These are phyloP conservation scores for Colletotrichum orchidophilum DNA, from an alignment of 2,329 filamentous ascomycete genomes.

Conservation along the genomic window DNA sequence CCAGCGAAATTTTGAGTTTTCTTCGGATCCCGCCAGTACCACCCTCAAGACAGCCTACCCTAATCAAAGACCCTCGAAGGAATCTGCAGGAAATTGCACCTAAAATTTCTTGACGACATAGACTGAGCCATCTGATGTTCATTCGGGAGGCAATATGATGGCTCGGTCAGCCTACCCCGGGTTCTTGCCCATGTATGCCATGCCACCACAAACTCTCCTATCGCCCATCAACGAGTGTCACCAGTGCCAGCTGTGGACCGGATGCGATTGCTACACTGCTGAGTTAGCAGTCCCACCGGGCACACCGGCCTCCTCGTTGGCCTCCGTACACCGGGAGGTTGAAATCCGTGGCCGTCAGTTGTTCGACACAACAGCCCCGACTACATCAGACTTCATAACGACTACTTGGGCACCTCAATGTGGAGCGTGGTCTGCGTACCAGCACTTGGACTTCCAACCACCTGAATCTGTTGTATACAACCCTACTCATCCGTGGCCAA, in stretches of 20 bases:
- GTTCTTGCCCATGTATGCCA: background rate
- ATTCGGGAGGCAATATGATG: background rate
- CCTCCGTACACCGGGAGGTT: background rate
- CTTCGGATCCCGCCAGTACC: background rate
- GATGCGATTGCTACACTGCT: background rate
- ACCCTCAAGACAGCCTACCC: background rate
- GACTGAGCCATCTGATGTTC: background rate
- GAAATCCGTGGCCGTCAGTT: background rate
- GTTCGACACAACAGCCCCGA: background rate
- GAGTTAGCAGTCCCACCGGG: background rate
- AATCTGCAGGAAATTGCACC: background rate
- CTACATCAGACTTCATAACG: background rate
- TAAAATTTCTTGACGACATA: background rate
- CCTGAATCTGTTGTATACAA: background rate
- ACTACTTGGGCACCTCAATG: background rate
- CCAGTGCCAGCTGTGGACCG: background rate
- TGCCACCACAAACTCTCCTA: background rate
- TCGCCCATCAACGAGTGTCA: background rate
- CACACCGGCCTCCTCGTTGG: background rate
- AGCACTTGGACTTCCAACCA: background rate
- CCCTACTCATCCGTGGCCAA: background rate
- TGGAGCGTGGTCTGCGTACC: background rate
- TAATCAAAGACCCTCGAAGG: background rate
- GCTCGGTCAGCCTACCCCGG: background rate
- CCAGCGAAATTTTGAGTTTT: background rate